These are phyloP conservation scores for Martiniozyma asiatica DNA, from an alignment of 1,139 yeast species.

Conservation along the genomic window DNA sequence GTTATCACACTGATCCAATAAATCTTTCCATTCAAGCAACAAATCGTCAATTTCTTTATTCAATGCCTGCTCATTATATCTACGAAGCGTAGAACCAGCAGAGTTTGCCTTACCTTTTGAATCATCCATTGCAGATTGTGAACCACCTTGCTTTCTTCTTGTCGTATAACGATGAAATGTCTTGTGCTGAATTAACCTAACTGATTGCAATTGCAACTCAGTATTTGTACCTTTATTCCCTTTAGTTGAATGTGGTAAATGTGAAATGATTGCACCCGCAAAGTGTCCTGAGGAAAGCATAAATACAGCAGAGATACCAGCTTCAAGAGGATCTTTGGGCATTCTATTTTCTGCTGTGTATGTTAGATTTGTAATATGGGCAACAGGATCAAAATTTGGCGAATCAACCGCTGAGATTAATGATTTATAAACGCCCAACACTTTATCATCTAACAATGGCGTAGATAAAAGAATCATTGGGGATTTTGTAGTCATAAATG, in stretches of 20 bases:
- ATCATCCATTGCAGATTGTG: constrained; percentile 87
- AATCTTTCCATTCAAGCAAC: constrained; percentile 49
- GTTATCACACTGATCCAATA: constrained; percentile 46
- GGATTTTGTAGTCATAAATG: constrained; percentile 51
- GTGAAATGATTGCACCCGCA: constrained; percentile 88
- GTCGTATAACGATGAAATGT: constrained; percentile 94
- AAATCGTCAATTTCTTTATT: constrained; percentile 64
- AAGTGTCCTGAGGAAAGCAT: constrained; percentile 99
- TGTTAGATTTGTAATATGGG: constrained; percentile 11
- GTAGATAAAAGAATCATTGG: constrained; percentile 51
- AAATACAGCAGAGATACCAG: constrained; percentile 54
- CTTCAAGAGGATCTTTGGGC: constrained; percentile 10
- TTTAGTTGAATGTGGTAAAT: constrained; percentile 42
- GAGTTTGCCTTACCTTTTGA: constrained; percentile 93
- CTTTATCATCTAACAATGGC: constrained; percentile 25
- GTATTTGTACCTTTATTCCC: constrained; percentile 39
- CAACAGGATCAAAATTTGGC: constrained; percentile 28
- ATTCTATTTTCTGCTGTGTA: constrained; percentile 3
- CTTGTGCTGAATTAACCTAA: constrained; percentile 59
- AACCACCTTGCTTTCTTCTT: constrained; percentile 94
- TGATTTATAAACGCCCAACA: constrained; percentile 60
- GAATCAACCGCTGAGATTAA: constrained; percentile 32
- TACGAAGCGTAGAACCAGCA: constrained; percentile 84
- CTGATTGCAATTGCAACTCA: constrained; percentile 43
- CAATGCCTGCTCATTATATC: constrained; percentile 81